A percentile compares a stretch with the other conserved stretches of the same genome.
Evolutionary conservation across 768 basidiomycete species (phyloP).

Genomic region (Mycena floridula): DNA sequence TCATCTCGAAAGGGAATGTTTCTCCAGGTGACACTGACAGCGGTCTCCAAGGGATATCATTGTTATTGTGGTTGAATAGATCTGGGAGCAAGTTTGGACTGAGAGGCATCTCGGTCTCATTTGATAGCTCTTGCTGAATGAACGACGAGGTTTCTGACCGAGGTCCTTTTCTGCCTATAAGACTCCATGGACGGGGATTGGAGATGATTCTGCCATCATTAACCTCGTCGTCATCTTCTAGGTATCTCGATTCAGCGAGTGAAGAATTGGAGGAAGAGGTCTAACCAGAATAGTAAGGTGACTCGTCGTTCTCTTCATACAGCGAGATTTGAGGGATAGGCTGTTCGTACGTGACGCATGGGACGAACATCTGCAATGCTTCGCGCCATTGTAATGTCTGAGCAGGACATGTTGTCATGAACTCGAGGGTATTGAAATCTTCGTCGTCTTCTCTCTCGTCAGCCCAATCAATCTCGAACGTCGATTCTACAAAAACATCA

Average conservation of each 20-base stretch:
- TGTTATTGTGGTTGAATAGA: conserved; percentile 24
- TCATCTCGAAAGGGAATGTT: too few species aligned
- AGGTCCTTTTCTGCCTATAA: conserved; percentile 30
- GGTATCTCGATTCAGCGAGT: background rate
- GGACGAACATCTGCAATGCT: conserved; percentile 4
- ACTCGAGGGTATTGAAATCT: conserved; percentile 4
- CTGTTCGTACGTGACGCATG: too few species aligned
- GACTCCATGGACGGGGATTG: conserved; percentile 31
- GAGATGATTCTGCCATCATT: conserved; percentile 14
- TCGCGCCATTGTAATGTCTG: conserved; percentile 18
- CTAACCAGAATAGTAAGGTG: conserved; percentile 16
- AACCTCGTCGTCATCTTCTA: conserved; percentile 17
- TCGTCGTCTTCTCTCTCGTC: conserved; percentile 8
- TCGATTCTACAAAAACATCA: conserved; percentile 10
- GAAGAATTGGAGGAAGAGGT: background rate
- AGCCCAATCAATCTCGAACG: conserved; percentile 27
- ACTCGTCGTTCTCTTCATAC: background rate
- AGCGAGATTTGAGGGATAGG: too few species aligned
- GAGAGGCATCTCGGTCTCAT: conserved; percentile 18
- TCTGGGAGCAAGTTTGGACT: conserved; percentile 32
- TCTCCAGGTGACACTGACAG: too few species aligned
- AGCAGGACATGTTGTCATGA: conserved; percentile 8
- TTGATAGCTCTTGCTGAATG: conserved; percentile 15
- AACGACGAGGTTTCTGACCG: conserved; percentile 32
- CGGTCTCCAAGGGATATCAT: too few species aligned